Conservation (phyloP, 306 rosid species). For the Cucumis hystrix region DNA sequence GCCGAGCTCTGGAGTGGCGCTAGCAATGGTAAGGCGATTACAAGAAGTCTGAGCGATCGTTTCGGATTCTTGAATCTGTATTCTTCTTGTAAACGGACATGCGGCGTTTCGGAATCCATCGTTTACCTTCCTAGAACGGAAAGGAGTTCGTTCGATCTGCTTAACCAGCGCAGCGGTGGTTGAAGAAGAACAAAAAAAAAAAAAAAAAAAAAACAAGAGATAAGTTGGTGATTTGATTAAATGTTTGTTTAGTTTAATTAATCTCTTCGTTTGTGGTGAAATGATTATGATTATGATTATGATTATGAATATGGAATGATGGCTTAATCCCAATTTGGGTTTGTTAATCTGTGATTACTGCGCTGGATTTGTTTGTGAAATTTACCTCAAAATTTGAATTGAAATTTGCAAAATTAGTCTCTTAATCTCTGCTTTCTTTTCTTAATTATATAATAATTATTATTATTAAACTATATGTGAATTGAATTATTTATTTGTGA, state of each 20-base stretch:
- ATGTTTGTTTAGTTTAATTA: not conserved
- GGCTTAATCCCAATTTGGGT: not conserved
- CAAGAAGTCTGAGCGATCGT: constrained; percentile 68
- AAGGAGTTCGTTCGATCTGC: constrained; percentile 29
- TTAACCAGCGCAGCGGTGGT: constrained; percentile 19
- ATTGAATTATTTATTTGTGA: not conserved
- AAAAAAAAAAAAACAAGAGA: not conserved
- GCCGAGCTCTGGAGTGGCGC: constrained; percentile 16
- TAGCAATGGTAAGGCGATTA: constrained; percentile 31
- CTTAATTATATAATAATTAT: too few species aligned
- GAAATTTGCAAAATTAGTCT: not conserved
- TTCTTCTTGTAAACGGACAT: constrained; percentile 61
- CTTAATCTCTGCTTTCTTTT: too few species aligned
- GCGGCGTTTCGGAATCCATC: constrained; percentile 61
- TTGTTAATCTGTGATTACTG: not conserved
- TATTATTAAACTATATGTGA: not conserved
- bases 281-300: not conserved
- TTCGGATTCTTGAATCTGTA: constrained; percentile 46
- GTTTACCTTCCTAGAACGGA: constrained; percentile 47
- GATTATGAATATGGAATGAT: not conserved
- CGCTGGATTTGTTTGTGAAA: not conserved
- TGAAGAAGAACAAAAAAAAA: not conserved
- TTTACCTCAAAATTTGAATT: not conserved
- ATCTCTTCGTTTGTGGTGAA: not conserved
- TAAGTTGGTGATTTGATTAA: not conserved